Percentiles rank a stretch among this genome's conserved stretches.
Conservation (phyloP, 1,284 basidiomycete species). For the Puccinia polysora region DNA sequence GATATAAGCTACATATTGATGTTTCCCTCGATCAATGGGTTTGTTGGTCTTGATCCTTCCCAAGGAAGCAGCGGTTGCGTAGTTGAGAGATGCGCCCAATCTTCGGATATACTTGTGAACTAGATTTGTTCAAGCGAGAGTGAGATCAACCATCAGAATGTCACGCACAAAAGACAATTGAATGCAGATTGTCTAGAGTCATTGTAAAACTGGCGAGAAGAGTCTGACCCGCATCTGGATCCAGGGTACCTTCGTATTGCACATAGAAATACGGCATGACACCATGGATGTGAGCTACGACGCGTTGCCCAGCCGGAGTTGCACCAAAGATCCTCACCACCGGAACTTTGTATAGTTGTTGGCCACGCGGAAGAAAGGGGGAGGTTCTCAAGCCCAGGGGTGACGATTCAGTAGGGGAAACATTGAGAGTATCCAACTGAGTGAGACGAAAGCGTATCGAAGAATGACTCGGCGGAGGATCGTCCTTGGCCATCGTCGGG, state of each 20-base stretch:
- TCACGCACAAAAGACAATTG: slow-evolving; percentile 11
- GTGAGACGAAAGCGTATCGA: slow-evolving; percentile 37
- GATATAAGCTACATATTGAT: slow-evolving; percentile 57
- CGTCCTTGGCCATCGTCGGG: too few species aligned
- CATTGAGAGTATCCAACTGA: slow-evolving; percentile 30
- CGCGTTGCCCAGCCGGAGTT: slow-evolving; percentile 69
- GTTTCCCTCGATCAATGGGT: slow-evolving; percentile 50
- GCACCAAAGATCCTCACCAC: slow-evolving; percentile 81
- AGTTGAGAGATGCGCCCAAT: slow-evolving; percentile 68
- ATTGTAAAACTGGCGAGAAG: not conserved
- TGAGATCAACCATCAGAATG: slow-evolving; percentile 63
- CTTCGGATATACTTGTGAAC: slow-evolving; percentile 67
- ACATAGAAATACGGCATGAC: slow-evolving; percentile 60
- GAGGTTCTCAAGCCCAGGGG: slow-evolving; percentile 24
- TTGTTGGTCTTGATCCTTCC: slow-evolving; percentile 53
- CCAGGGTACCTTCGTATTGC: slow-evolving; percentile 56
- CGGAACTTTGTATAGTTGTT: slow-evolving; percentile 59
- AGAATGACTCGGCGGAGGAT: too few species aligned
- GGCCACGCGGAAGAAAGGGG: slow-evolving; percentile 37
- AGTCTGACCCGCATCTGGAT: slow-evolving; percentile 53
- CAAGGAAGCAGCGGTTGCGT: slow-evolving; percentile 68
- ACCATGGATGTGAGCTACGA: slow-evolving; percentile 82
- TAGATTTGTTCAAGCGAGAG: slow-evolving; percentile 66
- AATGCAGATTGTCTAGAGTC: not conserved
- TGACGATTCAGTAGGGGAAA: slow-evolving; percentile 22